Percentiles rank a stretch among this genome's conserved stretches.
Conservation (phyloP, 1,284 basidiomycete species). For the Stereum hirsutum region DNA sequence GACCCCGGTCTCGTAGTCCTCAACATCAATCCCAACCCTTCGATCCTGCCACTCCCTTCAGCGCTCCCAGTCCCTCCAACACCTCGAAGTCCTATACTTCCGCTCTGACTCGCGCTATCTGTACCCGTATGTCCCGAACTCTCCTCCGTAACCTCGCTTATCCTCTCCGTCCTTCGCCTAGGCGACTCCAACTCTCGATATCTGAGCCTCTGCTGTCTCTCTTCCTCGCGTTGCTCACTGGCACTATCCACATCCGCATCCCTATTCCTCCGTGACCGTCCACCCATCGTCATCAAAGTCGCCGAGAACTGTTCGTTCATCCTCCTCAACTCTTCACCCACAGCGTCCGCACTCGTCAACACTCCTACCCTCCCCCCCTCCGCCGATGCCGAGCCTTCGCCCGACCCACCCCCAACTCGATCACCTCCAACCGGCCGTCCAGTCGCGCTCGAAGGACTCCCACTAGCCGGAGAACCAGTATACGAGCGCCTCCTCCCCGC, state of each 20-base stretch:
- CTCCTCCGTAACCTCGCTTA: slow-evolving; percentile 14
- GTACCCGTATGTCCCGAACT: slow-evolving; percentile 3
- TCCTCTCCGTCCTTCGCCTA: slow-evolving; percentile 9
- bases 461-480: too few relatives aligned
- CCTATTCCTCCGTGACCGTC: slow-evolving; percentile 15
- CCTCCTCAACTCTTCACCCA: slow-evolving; percentile 49
- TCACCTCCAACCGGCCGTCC: too few relatives aligned
- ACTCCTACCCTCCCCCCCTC: slow-evolving; percentile 23
- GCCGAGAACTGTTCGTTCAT: slow-evolving; percentile 60
- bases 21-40: slow-evolving; percentile 4
- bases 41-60: slow-evolving; percentile 5
- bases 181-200: slow-evolving; percentile 6
- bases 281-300: slow-evolving; percentile 31
- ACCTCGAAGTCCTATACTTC: background rate
- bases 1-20: slow-evolving; percentile 12
- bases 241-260: slow-evolving; percentile 8
- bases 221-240: slow-evolving; percentile 5
- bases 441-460: too few relatives aligned
- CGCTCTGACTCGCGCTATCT: too few relatives aligned
- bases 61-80: slow-evolving; percentile 1
- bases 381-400: slow-evolving; percentile 10
- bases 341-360: slow-evolving; percentile 50
- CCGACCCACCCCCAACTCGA: slow-evolving; percentile 10
- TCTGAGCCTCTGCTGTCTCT: too few relatives aligned
- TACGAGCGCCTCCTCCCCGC: too few relatives aligned